Conservation (phyloP, 208 protist genomes). For the Crithidia brevicula region DNA sequence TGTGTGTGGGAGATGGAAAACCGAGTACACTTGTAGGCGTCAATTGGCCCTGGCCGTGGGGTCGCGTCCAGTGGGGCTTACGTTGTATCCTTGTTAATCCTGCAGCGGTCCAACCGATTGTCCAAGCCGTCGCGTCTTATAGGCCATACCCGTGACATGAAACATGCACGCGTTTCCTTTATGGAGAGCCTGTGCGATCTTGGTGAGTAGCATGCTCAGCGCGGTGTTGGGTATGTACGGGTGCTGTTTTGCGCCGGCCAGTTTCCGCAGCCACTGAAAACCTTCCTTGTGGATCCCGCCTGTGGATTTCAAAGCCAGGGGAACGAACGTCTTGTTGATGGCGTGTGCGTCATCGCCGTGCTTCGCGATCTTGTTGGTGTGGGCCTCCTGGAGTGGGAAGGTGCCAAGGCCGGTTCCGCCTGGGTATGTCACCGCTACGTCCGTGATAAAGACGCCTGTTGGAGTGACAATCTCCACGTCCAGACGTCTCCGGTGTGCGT, state of each 20-base stretch:
- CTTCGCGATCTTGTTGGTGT: background rate
- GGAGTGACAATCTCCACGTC: background rate
- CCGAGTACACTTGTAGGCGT: too few species aligned
- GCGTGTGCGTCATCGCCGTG: background rate
- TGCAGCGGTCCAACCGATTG: background rate
- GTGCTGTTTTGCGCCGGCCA: background rate
- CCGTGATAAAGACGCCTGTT: background rate
- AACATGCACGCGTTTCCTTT: background rate
- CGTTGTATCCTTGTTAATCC: too few species aligned
- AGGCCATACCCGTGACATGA: background rate
- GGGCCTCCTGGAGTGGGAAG: background rate
- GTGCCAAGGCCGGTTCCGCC: background rate
- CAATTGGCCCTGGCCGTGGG: too few species aligned
- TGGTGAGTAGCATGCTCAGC: background rate
- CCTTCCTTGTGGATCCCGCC: background rate
- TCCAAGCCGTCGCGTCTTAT: background rate
- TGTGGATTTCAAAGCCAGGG: background rate
- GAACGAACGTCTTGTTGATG: background rate
- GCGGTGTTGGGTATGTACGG: background rate
- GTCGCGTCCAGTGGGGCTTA: too few species aligned
- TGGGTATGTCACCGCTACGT: background rate
- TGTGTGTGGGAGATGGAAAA: too few species aligned
- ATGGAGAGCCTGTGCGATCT: background rate
- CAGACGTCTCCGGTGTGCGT: background rate
- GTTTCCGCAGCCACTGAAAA: background rate